Conservation (phyloP, 202 grass and related monocot species). For the Alloteropsis angusta region DNA sequence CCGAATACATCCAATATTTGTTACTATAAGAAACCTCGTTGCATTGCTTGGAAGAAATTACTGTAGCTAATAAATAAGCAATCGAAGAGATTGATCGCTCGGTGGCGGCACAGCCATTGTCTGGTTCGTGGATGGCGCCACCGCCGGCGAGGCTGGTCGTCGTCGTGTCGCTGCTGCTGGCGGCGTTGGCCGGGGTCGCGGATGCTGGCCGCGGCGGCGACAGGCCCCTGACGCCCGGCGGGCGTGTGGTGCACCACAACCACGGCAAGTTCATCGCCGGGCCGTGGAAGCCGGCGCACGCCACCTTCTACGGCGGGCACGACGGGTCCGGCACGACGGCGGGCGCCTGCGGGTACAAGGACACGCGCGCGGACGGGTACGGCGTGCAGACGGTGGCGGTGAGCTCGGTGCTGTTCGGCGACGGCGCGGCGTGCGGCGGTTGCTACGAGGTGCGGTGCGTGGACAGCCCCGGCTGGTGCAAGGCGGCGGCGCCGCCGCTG, state of each 20-base stretch:
- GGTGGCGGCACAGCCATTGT: no score
- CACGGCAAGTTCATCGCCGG: conserved; percentile 36
- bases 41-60: background rate
- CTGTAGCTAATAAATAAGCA: background rate
- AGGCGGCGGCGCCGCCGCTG: conserved; percentile 1
- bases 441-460: conserved; percentile 61
- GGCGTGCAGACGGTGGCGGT: conserved; percentile 64
- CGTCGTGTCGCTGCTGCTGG: background rate
- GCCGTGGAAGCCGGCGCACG: conserved; percentile 52
- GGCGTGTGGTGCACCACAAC: conserved; percentile 22
- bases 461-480: conserved; percentile 60
- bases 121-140: background rate
- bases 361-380: conserved; percentile 69
- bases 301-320: conserved; percentile 72
- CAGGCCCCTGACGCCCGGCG: background rate
- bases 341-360: conserved; percentile 72
- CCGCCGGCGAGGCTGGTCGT: background rate
- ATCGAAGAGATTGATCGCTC: no score
- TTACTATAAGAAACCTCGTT: background rate
- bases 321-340: conserved; percentile 57
- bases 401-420: conserved; percentile 49
- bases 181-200: background rate
- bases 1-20: background rate
- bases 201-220: background rate
- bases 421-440: conserved; percentile 54